Evolutionary conservation across 2,329 filamentous ascomycete genomes (phyloP).

Genomic region (Diplodia intermedia): DNA sequence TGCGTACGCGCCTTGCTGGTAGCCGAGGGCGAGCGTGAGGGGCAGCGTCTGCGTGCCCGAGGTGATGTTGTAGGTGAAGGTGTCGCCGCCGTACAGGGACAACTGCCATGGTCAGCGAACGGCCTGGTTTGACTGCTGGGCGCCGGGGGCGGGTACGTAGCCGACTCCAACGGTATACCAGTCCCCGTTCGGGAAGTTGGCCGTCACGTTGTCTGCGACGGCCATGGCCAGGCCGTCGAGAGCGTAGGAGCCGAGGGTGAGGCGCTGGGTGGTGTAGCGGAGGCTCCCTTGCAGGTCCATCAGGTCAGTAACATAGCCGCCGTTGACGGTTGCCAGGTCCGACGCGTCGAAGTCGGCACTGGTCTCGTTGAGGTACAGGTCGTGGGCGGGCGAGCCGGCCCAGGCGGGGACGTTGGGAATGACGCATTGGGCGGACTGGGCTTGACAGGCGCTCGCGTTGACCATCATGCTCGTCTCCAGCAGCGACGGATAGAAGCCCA

Average conservation of each 20-base stretch:
- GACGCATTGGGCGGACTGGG: not conserved
- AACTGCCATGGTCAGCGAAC: not conserved
- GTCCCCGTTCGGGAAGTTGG: not conserved
- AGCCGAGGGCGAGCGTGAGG: not conserved
- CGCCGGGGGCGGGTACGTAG: not conserved
- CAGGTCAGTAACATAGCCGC: not conserved
- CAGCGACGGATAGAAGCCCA: slow-evolving; percentile 1
- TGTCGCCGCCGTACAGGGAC: not conserved
- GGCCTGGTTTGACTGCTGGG: not conserved
- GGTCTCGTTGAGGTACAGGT: slow-evolving; percentile 2
- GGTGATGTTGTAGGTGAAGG: not conserved
- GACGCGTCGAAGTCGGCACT: not conserved
- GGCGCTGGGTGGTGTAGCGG: slow-evolving; percentile 1
- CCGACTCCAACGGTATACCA: slow-evolving; percentile 16
- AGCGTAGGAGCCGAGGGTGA: not conserved
- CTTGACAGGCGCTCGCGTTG: slow-evolving; percentile 1
- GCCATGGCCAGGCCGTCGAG: slow-evolving; percentile 2
- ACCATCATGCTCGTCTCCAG: not conserved
- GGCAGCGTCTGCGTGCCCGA: not conserved
- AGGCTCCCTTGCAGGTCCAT: slow-evolving; percentile 1
- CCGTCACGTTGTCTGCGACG: slow-evolving; percentile 8
- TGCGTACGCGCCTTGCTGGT: slow-evolving; percentile 32
- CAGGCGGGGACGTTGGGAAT: not conserved
- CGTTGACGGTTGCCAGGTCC: not conserved
- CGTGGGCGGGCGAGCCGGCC: not conserved